Base-by-base conservation (phyloP, 139 green algal genomes). In the Picochlorum sp. region DNA sequence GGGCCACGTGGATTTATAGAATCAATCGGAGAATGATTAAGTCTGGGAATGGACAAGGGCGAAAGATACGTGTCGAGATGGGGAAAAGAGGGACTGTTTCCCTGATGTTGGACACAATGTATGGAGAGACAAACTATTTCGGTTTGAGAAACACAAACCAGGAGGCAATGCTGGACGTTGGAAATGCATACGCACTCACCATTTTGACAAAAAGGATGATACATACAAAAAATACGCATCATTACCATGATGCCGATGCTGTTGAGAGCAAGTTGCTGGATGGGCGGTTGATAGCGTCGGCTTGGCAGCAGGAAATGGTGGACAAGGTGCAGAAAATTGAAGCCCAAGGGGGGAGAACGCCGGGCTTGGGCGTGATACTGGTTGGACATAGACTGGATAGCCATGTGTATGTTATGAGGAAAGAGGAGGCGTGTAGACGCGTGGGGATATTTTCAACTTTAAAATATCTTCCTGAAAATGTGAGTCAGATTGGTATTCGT, bases 371-470 rank as follows among this genome's bases (percentile, higher is more conserved):
- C 10, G 92, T 98, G 1, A 77, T 98, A 18, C 64, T 98, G 2
- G 92, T 96, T 7, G 92, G 92, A 33, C 59, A 69, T 14, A 82
- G 92, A 5, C 88, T 87, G 22, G 92, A 98, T 72, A 91, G 79
- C 30, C 44, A 83, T 56, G 81, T 94, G 7, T 98, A 98, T 61
- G 92, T 98, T 18, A 63, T 78, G 8, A 86, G 75, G 29, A 98
- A 98, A 69, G 80, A 85, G 53, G 89, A 94, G 72, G 83, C 79
- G 4, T 97, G 85, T 70, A 73, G 52, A 3, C 54, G 54, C 45
- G 63, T 68, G 18, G 70, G 70, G 16, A 65, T 81, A 1, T 36
- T 61, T 10, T 49, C 53, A 4, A 20, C 32, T 7, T 33, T 75
- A 39, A n/a, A 50, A 2, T 44, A 50, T 57, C 59, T 92, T 40